Conservation (phyloP, 1,139 yeast genomes). For the Yueomyces sp. region DNA sequence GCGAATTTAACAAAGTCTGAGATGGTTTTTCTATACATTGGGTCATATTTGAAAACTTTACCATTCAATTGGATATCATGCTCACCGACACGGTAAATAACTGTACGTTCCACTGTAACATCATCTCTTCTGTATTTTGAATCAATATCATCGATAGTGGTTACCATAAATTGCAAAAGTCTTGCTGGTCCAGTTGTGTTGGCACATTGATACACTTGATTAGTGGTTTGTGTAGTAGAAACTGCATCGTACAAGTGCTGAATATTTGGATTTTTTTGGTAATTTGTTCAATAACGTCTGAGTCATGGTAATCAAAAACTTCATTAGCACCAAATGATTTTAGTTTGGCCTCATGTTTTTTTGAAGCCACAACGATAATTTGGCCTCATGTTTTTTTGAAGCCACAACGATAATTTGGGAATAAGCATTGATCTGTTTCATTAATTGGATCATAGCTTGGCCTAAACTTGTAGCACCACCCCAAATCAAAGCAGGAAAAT, state of each 20-base stretch:
- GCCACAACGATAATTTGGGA: too few relatives aligned
- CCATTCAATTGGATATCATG: conserved; percentile 6
- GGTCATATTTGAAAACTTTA: conserved; percentile 17
- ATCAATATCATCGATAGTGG: conserved; percentile 9
- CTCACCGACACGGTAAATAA: conserved; percentile 11
- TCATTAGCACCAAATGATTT: conserved; percentile 40
- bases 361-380: too few relatives aligned
- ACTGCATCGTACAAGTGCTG: conserved; percentile 37
- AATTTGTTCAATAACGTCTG: too few relatives aligned
- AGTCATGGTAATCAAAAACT: conserved; percentile 33
- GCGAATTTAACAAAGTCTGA: conserved; percentile 14
- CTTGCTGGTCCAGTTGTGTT: too few relatives aligned
- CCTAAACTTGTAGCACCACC: too few relatives aligned
- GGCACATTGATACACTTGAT: conserved; percentile 10
- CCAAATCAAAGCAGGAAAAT: conserved; percentile 21
- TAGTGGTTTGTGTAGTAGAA: conserved; percentile 30
- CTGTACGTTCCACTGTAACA: conserved; percentile 14
- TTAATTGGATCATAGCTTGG: too few relatives aligned
- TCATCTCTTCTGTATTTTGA: conserved; percentile 17
- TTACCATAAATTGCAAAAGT: conserved; percentile 7
- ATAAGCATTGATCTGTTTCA: too few relatives aligned
- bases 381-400: too few relatives aligned
- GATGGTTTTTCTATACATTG: conserved; percentile 11
- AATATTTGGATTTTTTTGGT: conserved; percentile 31
- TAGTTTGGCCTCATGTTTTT: conserved; percentile 25